These are phyloP conservation scores for Kluyveromyces wickerhamii DNA, from an alignment of 805 yeast species.

Conservation along the genomic window DNA sequence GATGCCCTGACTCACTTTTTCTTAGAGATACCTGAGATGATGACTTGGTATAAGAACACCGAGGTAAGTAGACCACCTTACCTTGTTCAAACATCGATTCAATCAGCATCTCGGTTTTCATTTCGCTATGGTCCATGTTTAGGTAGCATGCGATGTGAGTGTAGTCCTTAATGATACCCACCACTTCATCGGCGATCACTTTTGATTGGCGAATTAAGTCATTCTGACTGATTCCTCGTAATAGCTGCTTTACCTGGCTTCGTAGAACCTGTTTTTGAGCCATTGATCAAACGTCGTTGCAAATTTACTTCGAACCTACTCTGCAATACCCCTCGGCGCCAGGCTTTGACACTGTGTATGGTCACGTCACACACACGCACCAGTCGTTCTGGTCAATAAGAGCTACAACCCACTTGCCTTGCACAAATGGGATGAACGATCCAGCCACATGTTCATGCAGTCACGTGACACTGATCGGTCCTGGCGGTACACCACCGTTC, in stretches of 20 bases:
- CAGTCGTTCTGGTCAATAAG: no score
- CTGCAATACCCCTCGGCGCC: no score
- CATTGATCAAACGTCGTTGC: no score
- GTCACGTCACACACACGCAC: no score
- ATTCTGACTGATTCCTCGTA: conserved; percentile 13
- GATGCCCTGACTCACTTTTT: conserved; percentile 14
- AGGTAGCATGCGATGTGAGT: conserved; percentile 55
- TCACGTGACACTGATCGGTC: no score
- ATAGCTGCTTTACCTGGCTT: conserved; percentile 11
- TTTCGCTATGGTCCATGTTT: conserved; percentile 69
- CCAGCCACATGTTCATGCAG: no score
- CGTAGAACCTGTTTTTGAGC: conserved; percentile 19
- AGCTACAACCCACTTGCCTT: no score
- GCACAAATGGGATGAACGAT: no score
- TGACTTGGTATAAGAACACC: conserved; percentile 33
- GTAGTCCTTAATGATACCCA: conserved; percentile 10
- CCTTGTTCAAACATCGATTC: conserved; percentile 40
- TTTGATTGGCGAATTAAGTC: conserved; percentile 23
- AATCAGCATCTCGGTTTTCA: conserved; percentile 52
- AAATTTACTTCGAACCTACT: no score
- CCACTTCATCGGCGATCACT: conserved; percentile 12
- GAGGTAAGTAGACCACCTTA: conserved; percentile 53
- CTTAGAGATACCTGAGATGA: conserved; percentile 24
- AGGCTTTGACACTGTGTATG: no score
- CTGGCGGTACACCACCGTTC: no score